These are phyloP conservation scores for Sporothrix luriei DNA, from an alignment of 2,329 filamentous ascomycete genomes.

Conservation along the genomic window DNA sequence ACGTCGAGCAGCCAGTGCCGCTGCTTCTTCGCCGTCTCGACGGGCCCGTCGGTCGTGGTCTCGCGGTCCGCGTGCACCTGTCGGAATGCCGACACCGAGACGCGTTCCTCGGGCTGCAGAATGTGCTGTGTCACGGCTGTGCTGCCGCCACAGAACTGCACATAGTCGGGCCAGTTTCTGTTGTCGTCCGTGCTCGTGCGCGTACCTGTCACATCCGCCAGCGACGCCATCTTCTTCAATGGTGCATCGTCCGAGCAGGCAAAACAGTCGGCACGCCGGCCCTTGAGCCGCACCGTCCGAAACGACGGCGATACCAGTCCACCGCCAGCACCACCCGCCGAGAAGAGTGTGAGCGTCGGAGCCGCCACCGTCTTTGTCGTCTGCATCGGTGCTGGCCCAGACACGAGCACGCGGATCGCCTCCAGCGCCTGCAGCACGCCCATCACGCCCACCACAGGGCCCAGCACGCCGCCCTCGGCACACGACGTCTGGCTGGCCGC, in stretches of 20 bases:
- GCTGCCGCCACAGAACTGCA: slow-evolving; percentile 77
- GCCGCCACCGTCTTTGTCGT: neutral
- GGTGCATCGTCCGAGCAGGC: slow-evolving; percentile 69
- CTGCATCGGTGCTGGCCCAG: slow-evolving; percentile 27
- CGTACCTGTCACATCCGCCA: slow-evolving; percentile 48
- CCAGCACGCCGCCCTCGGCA: slow-evolving; percentile 88
- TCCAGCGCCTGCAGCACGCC: slow-evolving; percentile 90
- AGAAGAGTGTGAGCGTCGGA: slow-evolving; percentile 53
- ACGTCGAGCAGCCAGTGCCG: slow-evolving; percentile 74
- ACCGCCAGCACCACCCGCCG: slow-evolving; percentile 45
- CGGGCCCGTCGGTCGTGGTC: neutral
- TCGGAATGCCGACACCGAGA: slow-evolving; percentile 62
- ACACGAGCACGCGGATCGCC: slow-evolving; percentile 76
- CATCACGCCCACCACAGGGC: slow-evolving; percentile 91
- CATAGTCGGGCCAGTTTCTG: slow-evolving; percentile 70
- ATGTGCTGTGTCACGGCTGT: slow-evolving; percentile 6
- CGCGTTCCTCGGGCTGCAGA: slow-evolving; percentile 65
- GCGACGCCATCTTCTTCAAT: slow-evolving; percentile 45
- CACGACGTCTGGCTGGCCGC: slow-evolving; percentile 81
- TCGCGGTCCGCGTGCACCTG: slow-evolving; percentile 33
- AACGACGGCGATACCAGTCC: slow-evolving; percentile 53
- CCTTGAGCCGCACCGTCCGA: slow-evolving; percentile 72
- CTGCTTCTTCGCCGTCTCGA: slow-evolving; percentile 19
- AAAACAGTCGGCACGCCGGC: slow-evolving; percentile 69
- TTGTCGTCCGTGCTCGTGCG: slow-evolving; percentile 58